phyloP scores from a whole-genome alignment of 129 eudicot species.

The Flaveria bidentis region DNA sequence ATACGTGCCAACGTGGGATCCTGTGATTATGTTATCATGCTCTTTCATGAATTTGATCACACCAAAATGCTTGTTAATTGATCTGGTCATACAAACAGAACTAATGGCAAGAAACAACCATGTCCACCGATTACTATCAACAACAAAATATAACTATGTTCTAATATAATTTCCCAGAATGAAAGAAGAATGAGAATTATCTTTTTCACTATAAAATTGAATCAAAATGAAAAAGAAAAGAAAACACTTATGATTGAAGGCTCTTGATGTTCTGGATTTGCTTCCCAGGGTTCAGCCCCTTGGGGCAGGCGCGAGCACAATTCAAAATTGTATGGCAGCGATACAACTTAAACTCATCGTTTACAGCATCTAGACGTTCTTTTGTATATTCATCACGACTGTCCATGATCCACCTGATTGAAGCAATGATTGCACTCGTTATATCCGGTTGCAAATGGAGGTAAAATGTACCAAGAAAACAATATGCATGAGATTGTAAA shows the following conservation, averaged over 20 bases:
- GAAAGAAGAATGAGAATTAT: constrained; percentile 22
- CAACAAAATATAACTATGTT: constrained; percentile 29
- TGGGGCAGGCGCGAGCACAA: constrained; percentile 95
- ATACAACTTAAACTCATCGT: constrained; percentile 90
- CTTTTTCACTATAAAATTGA: constrained; percentile 20
- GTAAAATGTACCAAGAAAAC: neutral
- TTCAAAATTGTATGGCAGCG: constrained; percentile 90
- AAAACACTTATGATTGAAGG: constrained; percentile 48
- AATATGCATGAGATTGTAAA: neutral
- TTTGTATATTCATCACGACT: constrained; percentile 93
- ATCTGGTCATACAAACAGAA: constrained; percentile 10
- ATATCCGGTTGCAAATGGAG: neutral
- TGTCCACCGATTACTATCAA: constrained; percentile 37
- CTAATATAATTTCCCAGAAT: constrained; percentile 24
- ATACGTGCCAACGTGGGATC: too few species aligned
- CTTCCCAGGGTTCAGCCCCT: constrained; percentile 91
- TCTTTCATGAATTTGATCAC: too few species aligned
- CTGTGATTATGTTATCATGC: too few species aligned
- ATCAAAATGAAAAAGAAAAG: neutral
- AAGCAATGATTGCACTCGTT: constrained; percentile 5
- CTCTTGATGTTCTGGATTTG: constrained; percentile 87
- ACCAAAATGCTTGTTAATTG: too few species aligned
- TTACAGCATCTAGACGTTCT: constrained; percentile 85
- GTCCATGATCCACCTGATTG: constrained; percentile 87
- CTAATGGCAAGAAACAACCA: constrained; percentile 22